A percentile compares a stretch with the other conserved stretches of the same genome.
These are phyloP conservation scores for Mallotus nudiflorus DNA, from an alignment of 345 rosid species.

Conservation along the genomic window DNA sequence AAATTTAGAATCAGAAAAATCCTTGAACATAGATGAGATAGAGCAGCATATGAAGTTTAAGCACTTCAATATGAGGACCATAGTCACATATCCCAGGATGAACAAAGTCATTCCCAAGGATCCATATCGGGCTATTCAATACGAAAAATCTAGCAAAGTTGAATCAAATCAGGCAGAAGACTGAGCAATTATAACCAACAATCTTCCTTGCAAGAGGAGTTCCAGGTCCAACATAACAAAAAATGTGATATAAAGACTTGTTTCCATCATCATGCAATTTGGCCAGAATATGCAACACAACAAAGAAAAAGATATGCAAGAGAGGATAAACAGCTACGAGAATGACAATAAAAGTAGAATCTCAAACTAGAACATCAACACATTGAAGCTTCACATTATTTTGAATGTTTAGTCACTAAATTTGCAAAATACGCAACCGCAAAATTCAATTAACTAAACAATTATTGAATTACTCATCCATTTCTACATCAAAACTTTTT, in stretches of 20 bases:
- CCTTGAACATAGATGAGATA: background rate
- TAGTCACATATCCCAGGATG: background rate
- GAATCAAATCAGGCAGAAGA: too few relatives aligned
- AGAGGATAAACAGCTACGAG: background rate
- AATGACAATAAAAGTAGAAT: conserved; percentile 12
- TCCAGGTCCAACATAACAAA: conserved; percentile 7
- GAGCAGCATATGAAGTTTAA: background rate
- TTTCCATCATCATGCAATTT: conserved; percentile 1
- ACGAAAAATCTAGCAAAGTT: too few relatives aligned
- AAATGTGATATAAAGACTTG: background rate
- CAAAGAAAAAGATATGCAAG: background rate
- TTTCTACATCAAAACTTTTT: background rate
- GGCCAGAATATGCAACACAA: conserved; percentile 4
- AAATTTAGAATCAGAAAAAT: conserved; percentile 13
- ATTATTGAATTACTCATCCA: background rate
- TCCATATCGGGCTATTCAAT: too few relatives aligned
- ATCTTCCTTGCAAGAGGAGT: background rate
- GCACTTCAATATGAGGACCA: background rate
- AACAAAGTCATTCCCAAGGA: too few relatives aligned
- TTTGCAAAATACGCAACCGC: conserved; percentile 1
- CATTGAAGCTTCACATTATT: background rate
- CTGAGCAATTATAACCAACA: background rate
- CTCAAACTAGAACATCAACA: background rate
- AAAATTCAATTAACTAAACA: background rate
- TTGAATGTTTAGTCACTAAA: background rate